Percentiles rank a stretch among this genome's conserved stretches.
phyloP scores from a whole-genome alignment of 1,284 basidiomycete genomes.

The Volvariella volvacea region DNA sequence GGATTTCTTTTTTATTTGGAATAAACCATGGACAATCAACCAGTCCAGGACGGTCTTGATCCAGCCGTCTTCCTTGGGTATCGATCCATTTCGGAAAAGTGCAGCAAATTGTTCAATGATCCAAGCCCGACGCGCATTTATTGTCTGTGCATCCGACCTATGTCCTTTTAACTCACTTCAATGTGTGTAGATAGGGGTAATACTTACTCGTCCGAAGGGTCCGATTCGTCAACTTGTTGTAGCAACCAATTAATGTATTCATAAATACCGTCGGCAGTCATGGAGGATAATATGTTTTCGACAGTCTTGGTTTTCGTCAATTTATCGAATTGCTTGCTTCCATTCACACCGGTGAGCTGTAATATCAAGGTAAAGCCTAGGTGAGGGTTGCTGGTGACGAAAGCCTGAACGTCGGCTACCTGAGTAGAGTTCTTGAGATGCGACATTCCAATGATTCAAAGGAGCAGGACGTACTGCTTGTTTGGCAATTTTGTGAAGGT shows the following conservation, averaged over 20 bases:
- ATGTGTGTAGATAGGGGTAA: background rate
- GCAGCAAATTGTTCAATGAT: slow-evolving; percentile 81
- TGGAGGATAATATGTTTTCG: slow-evolving; percentile 75
- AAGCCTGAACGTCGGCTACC: slow-evolving; percentile 70
- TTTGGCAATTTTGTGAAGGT: slow-evolving; percentile 83
- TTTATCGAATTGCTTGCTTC: slow-evolving; percentile 85
- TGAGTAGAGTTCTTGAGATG: slow-evolving; percentile 20
- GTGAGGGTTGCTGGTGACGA: slow-evolving; percentile 73
- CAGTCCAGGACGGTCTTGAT: slow-evolving; percentile 74
- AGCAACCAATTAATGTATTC: slow-evolving; percentile 75
- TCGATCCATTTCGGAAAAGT: slow-evolving; percentile 72
- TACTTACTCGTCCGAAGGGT: slow-evolving; percentile 35
- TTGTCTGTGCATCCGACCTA: slow-evolving; percentile 40
- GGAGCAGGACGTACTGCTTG: slow-evolving; percentile 53
- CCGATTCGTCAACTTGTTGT: slow-evolving; percentile 49
- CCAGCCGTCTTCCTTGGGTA: slow-evolving; percentile 81
- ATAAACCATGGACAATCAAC: slow-evolving; percentile 80
- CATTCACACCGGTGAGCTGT: slow-evolving; percentile 83
- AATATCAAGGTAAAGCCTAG: slow-evolving; percentile 83
- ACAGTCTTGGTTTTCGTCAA: slow-evolving; percentile 93
- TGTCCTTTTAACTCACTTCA: background rate
- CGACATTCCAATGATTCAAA: slow-evolving; percentile 1
- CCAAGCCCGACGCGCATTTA: slow-evolving; percentile 67
- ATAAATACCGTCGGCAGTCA: slow-evolving; percentile 73
- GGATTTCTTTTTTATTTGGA: slow-evolving; percentile 68